Evolutionary conservation across 2,329 filamentous ascomycete species (phyloP), one percentile per base, ranked within the genome.

Genomic region (Aspergillus fischeri): DNA sequence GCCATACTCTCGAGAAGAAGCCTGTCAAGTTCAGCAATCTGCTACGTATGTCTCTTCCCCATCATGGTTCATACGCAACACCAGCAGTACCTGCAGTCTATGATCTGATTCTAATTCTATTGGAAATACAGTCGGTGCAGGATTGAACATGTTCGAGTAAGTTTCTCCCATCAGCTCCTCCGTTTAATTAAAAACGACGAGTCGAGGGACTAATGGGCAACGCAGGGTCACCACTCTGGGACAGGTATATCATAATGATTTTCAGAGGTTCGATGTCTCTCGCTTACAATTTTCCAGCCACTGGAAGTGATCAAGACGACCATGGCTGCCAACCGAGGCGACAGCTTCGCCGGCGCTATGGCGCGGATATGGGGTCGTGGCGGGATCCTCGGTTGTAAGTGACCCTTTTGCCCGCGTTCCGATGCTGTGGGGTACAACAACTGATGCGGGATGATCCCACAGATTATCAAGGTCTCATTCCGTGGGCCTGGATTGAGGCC

Each of bases 391-490:
- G 94, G 94, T 78, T 99, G 93, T 97, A 83, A 83, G 92, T 63
- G 52, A 59, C 65, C 49, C 51, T 59, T 35, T 49, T 45, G 45
- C 50, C 55, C 51, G 42, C 56, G 32, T 28, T 48, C 60, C 53
- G 60, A 54, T 49, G 56, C 53, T 51, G 59, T 60, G 56, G 57
- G 60, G 56, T 53, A 58, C 61, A 49, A 51, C 51, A 42, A 52
- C 47, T 65, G 55, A 65, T 57, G 45, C 53, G 52, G 35, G 32
- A 56, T 60, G 44, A 35, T 54, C 32, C 4, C 58, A 35, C 58
- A 97, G 93, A 97, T 83, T 99, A 97, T 84, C 94, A 99, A 83
- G 94, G 94, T 78, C 90, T 99, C 70, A 97, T 99, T 76, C 94
- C 94, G 64, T 97, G 93, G 93, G 94, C 94, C 78, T 99, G 94